Base-by-base conservation (phyloP, 1,284 basidiomycete species). In the Tilletia indica region DNA sequence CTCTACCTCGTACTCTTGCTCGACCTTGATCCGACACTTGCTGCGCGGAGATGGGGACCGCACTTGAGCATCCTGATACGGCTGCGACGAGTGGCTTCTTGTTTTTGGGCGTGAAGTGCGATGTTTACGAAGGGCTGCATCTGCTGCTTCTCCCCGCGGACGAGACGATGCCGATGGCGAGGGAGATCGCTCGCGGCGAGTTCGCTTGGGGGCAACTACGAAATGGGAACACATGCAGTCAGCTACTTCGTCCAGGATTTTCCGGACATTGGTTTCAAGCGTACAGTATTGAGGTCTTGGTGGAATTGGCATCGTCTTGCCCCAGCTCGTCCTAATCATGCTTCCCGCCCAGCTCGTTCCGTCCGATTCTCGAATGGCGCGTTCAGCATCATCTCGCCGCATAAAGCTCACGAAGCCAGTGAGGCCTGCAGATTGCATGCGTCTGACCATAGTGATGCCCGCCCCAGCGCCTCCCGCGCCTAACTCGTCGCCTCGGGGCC, bases 361-460 rank as follows among this genome's bases (percentile, higher is more conserved):
- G 79, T 98, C 95, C 68, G 92, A 89, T 80, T 95, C 91, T 31
- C 90, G 89, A 21, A 96, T 87, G 1, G 94, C 95, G 48, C 85
- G 86, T 82, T 98, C 94, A 2, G 97, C 96, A 80, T 96, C 93
- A 73, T 89, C 89, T 47, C 96, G 89, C 74, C 90, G 91, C 93
- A 98, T 97, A 85, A 91, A 99, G 0, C 94, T 92, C 3, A 99
- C 95, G 80, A 98, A 99, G 0, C 95, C 96, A 74, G 92, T 93
- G 49, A 97, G 86, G 12, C 92, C 92, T 9, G 89, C 82, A 73
- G 88, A 89, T 85, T 91, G 89, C 72, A 87, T 87, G 70, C 90
- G 87, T 68, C 92, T 87, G 19, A 90, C 88, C 3, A 88, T 83
- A 34, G 90, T 91, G 88, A 93, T 91, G 71, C 91, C 90, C 64